Evolutionary conservation across 345 rosid species (phyloP), one percentile per base, ranked within the genome.

Genomic region (Sonneratia alba): DNA sequence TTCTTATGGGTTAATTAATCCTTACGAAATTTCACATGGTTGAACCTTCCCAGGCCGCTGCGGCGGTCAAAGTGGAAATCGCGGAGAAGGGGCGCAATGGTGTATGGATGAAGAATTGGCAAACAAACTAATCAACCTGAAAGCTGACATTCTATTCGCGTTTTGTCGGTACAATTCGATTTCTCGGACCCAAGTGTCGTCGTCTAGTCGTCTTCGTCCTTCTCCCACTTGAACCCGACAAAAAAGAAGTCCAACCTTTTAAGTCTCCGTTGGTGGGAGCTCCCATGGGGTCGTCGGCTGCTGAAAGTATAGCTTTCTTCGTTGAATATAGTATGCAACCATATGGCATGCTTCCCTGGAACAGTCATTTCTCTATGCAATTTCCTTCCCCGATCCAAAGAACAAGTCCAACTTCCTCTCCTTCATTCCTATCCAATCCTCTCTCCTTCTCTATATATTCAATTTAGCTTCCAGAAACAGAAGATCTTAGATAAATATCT

Each of bases 381-480:
- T 47, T 40, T 40, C 24, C 64, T 71, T 47, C 16, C 49, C 32
- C 36, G 7, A 62, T 21, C 36, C 68, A 21, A 61, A 53, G 62
- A 67, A 13, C 77, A 34, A 45, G 61, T 68, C 76, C 64, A 57
- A 71, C 22, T n/a, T 55, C 5, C 72, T 73, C 38, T 16, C 70
- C 62, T 37, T 36, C 63, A 43, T n/a, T 51, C 55, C 9, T 27
- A 16, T 15, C 37, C 34, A 67, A n/a, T 21, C 45, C 48, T 53
- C 48, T 12, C 42, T 72, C 62, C 47, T n/a, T 42, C 22, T 72
- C 68, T 57, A 32, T 68, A 22, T 36, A 53, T 53, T 53, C 5
- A 53, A 53, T 14, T 13, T 27, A 27, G 32, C 32, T 1, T 14
- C 18, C 53, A 10, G 18, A 48, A 48, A 7, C 49, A 48, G 18